These are phyloP conservation scores for Lecanicillium sp. DNA, from an alignment of 2,329 filamentous ascomycete genomes.

Conservation along the genomic window DNA sequence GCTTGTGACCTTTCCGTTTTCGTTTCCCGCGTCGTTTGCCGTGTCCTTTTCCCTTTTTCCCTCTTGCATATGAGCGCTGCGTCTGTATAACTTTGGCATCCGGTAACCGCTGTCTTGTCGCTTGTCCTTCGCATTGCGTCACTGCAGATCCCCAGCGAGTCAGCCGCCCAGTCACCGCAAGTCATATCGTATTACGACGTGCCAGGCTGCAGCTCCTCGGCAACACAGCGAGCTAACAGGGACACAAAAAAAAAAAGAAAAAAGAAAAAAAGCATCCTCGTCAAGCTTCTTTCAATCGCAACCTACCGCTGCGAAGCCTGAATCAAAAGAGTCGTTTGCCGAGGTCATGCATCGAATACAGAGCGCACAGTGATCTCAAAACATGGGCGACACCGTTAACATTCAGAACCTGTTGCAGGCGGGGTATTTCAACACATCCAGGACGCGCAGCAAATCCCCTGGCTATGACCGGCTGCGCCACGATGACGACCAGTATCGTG, in stretches of 20 bases:
- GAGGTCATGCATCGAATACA: constrained; percentile 11
- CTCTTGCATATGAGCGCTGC: constrained; percentile 6
- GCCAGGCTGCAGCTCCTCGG: not conserved
- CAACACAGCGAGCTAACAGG: not conserved
- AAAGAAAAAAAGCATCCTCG: not conserved
- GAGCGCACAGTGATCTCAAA: constrained; percentile 18
- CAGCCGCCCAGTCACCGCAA: constrained; percentile 2
- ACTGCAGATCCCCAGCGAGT: not conserved
- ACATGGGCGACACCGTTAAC: constrained; percentile 38
- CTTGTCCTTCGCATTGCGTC: constrained; percentile 5
- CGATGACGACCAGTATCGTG: not conserved
- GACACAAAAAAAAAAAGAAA: no score
- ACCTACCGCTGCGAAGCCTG: not conserved
- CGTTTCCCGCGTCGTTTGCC: not conserved
- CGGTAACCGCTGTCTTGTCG: not conserved
- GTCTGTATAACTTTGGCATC: not conserved
- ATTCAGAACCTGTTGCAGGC: constrained; percentile 42
- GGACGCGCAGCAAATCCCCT: constrained; percentile 23
- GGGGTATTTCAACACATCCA: constrained; percentile 45
- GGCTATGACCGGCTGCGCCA: not conserved
- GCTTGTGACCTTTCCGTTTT: constrained; percentile 1
- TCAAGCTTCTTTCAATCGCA: not conserved
- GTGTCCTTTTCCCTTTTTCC: not conserved
- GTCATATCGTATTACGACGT: not conserved
- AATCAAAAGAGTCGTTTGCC: not conserved